Conservation (phyloP, 2,329 filamentous ascomycete species). For the Cordyceps javanica region DNA sequence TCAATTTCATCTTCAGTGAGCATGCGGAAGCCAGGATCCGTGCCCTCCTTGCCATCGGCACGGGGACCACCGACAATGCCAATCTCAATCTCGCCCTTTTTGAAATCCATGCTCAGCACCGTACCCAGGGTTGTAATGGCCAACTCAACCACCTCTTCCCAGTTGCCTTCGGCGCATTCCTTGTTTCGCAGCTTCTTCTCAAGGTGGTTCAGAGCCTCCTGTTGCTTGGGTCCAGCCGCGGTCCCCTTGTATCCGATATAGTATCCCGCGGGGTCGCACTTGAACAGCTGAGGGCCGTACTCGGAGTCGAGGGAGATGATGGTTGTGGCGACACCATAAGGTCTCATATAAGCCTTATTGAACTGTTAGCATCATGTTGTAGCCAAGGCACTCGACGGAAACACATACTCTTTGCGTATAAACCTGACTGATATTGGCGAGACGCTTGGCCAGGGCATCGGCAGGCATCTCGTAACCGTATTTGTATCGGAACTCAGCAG, state of each 20-base stretch:
- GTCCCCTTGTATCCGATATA: conserved; percentile 98
- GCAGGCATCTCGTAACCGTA: conserved; percentile 99
- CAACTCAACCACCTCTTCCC: conserved; percentile 97
- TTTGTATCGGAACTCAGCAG: conserved; percentile 97
- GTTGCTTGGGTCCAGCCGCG: conserved; percentile 93
- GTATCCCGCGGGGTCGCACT: conserved; percentile 96
- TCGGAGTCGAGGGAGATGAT: conserved; percentile 92
- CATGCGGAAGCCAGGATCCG: conserved; percentile 72
- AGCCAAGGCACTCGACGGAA: not conserved
- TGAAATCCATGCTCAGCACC: conserved; percentile 97
- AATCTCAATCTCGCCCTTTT: conserved; percentile 98
- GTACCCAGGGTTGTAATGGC: conserved; percentile 93
- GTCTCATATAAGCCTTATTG: conserved; percentile 83
- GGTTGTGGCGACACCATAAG: conserved; percentile 90
- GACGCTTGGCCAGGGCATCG: conserved; percentile 89
- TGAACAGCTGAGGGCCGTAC: conserved; percentile 90
- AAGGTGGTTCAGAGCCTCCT: conserved; percentile 95
- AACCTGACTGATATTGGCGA: conserved; percentile 99
- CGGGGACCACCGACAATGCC: conserved; percentile 90
- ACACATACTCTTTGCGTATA: conserved; percentile 84
- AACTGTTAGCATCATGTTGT: not conserved
- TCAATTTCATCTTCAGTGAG: conserved; percentile 98
- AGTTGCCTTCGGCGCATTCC: conserved; percentile 82
- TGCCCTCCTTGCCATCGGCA: conserved; percentile 75
- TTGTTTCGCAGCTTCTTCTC: conserved; percentile 99